Percentiles rank a stretch among this genome's conserved stretches.
Evolutionary conservation across 352 stramenopile genomes (phyloP).

Genomic region (Phytophthora chlamydospora): DNA sequence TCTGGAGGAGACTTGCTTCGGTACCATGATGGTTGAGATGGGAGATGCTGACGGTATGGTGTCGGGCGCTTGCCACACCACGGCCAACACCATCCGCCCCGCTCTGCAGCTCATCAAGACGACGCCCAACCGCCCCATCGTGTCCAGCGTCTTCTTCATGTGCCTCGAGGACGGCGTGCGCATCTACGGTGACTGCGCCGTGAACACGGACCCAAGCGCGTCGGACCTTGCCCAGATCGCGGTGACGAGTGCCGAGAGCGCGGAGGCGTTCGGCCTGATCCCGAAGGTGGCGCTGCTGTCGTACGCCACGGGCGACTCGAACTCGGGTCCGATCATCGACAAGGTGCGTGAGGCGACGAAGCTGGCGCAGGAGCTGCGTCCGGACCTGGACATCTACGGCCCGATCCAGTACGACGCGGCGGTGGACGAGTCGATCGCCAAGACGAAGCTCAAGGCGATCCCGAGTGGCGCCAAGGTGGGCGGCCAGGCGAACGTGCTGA

Average conservation of each 20-base stretch:
- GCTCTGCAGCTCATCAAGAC: conserved; percentile 91
- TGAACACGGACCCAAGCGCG: conserved; percentile 83
- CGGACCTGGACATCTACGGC: conserved; percentile 83
- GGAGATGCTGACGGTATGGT: conserved; percentile 88
- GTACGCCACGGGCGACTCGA: conserved; percentile 85
- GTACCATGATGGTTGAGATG: conserved; percentile 86
- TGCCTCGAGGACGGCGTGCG: conserved; percentile 79
- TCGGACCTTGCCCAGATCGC: conserved; percentile 84
- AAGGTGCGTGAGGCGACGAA: conserved; percentile 84
- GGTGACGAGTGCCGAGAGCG: conserved; percentile 75
- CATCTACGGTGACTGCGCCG: conserved; percentile 86
- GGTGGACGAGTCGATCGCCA: conserved; percentile 76
- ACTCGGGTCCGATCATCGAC: conserved; percentile 82
- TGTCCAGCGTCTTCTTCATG: conserved; percentile 92
- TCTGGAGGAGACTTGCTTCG: conserved; percentile 82
- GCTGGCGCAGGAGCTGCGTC: conserved; percentile 68
- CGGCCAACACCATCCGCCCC: conserved; percentile 88
- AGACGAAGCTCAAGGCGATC: conserved; percentile 80
- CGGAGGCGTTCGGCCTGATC: conserved; percentile 79
- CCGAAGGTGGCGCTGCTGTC: conserved; percentile 84
- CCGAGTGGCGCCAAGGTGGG: conserved; percentile 65
- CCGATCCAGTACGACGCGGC: conserved; percentile 90
- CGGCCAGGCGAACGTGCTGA: conserved; percentile 84
- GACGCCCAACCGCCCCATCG: conserved; percentile 58
- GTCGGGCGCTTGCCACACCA: conserved; percentile 83